Conservation (phyloP, 805 yeast genomes). For the Zygosaccharomyces kombuchaensis region DNA sequence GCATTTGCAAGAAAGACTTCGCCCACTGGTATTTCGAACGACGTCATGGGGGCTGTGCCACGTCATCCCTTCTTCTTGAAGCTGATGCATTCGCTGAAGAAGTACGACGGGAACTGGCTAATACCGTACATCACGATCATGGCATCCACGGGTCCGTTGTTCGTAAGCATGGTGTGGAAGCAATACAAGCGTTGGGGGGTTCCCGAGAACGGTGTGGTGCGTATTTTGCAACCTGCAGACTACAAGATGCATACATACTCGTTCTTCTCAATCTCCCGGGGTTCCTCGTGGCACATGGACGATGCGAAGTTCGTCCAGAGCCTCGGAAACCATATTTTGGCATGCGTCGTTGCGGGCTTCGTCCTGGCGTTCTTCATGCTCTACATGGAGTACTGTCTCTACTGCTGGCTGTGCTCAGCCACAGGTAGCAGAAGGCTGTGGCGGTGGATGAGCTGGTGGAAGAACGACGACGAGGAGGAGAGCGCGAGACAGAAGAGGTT, state of each 20-base stretch:
- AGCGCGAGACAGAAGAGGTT: constrained; percentile 17
- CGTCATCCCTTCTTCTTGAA: constrained; percentile 78
- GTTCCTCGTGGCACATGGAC: constrained; percentile 89
- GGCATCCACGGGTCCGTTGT: constrained; percentile 91
- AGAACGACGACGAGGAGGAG: constrained; percentile 4
- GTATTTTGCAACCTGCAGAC: constrained; percentile 68
- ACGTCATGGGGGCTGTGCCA: constrained; percentile 87
- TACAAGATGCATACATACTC: constrained; percentile 59
- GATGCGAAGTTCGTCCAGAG: constrained; percentile 78
- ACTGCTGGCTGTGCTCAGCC: constrained; percentile 37
- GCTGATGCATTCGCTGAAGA: constrained; percentile 58
- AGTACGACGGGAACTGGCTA: constrained; percentile 68
- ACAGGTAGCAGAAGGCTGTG: constrained; percentile 8
- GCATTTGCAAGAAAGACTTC: constrained; percentile 83
- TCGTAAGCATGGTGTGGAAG: constrained; percentile 81
- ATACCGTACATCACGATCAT: constrained; percentile 88
- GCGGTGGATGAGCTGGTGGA: background rate
- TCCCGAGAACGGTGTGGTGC: constrained; percentile 59
- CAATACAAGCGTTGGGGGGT: constrained; percentile 79
- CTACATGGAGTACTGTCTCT: constrained; percentile 46
- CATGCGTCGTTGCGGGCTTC: constrained; percentile 70
- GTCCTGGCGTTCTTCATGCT: constrained; percentile 46
- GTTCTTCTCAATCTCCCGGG: constrained; percentile 70
- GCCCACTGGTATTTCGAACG: constrained; percentile 91
- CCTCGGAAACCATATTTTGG: constrained; percentile 67